A percentile compares a stretch with the other conserved stretches of the same genome.
These are phyloP conservation scores for Trametes sp. DNA, from an alignment of 1,284 basidiomycete genomes.

Conservation along the genomic window DNA sequence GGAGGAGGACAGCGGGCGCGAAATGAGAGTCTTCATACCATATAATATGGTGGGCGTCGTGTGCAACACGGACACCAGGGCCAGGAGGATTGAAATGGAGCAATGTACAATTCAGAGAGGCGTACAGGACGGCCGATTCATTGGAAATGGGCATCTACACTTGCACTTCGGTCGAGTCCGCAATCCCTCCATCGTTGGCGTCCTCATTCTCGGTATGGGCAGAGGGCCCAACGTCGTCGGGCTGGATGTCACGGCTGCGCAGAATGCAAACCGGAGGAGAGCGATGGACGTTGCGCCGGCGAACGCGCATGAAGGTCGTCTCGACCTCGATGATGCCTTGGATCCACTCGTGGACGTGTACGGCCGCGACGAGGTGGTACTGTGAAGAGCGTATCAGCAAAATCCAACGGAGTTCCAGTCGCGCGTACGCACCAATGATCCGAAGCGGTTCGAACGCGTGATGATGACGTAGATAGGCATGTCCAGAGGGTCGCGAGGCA, in stretches of 20 bases:
- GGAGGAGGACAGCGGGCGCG: too few relatives aligned
- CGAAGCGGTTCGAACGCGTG: background rate
- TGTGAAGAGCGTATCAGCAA: background rate
- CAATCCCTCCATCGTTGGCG: background rate
- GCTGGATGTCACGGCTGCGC: background rate
- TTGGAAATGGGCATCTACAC: background rate
- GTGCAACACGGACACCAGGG: too few relatives aligned
- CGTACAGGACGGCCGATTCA: background rate
- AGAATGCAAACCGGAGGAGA: background rate
- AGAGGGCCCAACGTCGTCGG: too few relatives aligned
- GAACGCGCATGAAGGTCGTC: background rate
- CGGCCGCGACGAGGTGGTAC: background rate
- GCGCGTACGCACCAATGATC: background rate
- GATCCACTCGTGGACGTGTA: background rate
- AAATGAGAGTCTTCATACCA: too few relatives aligned
- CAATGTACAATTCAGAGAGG: background rate
- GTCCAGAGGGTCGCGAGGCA: background rate
- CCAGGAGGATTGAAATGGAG: too few relatives aligned
- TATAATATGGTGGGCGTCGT: too few relatives aligned
- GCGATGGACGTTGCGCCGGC: background rate
- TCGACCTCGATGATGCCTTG: background rate
- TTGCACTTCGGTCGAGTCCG: background rate
- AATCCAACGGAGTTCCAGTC: background rate
- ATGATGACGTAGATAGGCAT: conserved; percentile 1
- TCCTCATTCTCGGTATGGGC: background rate